Evolutionary conservation across 2,329 filamentous ascomycete species (phyloP).

Genomic region (Stemphylium vesicarium): DNA sequence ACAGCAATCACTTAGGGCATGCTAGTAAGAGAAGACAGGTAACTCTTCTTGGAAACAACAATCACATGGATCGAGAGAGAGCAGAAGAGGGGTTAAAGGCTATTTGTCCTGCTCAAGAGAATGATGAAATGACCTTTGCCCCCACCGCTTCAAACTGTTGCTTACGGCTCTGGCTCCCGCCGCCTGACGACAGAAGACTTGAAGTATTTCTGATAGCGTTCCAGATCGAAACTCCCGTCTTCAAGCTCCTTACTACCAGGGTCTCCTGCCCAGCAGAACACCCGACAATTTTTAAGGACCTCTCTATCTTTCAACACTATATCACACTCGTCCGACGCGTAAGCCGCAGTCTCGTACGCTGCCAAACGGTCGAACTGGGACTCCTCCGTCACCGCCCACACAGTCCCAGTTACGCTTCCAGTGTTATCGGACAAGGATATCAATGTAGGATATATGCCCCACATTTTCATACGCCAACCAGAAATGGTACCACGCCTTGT

Average conservation of each 20-base stretch:
- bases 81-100: too few relatives aligned
- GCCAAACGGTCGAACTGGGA: slow-evolving; percentile 23
- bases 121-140: too few relatives aligned
- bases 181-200: slow-evolving; percentile 23
- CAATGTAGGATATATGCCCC: slow-evolving; percentile 40
- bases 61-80: too few relatives aligned
- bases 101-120: too few relatives aligned
- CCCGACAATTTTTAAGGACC: slow-evolving; percentile 15
- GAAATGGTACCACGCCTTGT: slow-evolving; percentile 28
- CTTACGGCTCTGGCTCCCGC: background rate
- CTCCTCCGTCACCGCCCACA: slow-evolving; percentile 21
- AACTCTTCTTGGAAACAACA: too few relatives aligned
- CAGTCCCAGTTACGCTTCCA: slow-evolving; percentile 16
- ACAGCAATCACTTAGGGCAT: too few relatives aligned
- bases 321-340: slow-evolving; percentile 25
- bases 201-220: slow-evolving; percentile 31
- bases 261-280: slow-evolving; percentile 31
- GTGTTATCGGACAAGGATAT: background rate
- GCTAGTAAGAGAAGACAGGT: too few relatives aligned
- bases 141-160: background rate
- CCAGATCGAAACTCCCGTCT: slow-evolving; percentile 31
- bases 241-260: slow-evolving; percentile 30
- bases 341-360: slow-evolving; percentile 30
- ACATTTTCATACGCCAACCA: slow-evolving; percentile 39
- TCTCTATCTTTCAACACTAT: slow-evolving; percentile 18